Evolutionary conservation across 1,284 basidiomycete species (phyloP).

Genomic region (Apiotrichum porosum): DNA sequence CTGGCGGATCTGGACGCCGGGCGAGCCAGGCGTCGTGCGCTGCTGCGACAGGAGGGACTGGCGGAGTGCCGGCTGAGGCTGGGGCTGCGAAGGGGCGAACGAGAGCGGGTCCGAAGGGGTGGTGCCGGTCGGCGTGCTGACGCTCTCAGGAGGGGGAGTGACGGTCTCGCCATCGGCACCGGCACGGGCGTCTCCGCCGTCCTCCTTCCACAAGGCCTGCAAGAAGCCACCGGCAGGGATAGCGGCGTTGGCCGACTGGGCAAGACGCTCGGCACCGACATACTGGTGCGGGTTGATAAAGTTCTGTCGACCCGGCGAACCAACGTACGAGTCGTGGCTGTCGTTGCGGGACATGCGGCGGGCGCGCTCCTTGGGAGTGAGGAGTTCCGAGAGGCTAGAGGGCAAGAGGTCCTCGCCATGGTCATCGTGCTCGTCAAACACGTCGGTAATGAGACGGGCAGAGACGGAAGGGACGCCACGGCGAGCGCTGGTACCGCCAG

Average conservation of each 20-base stretch:
- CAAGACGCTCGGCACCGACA: slow-evolving; percentile 31
- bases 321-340: slow-evolving; percentile 32
- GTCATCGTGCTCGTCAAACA: slow-evolving; percentile 49
- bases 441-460: slow-evolving; percentile 16
- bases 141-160: too few species aligned
- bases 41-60: slow-evolving; percentile 37
- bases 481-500: slow-evolving; percentile 10
- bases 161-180: neutral
- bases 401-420: slow-evolving; percentile 83
- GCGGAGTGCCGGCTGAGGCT: slow-evolving; percentile 21
- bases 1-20: slow-evolving; percentile 9
- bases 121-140: neutral
- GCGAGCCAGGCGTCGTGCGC: slow-evolving; percentile 16
- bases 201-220: slow-evolving; percentile 42
- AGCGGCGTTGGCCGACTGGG: slow-evolving; percentile 45
- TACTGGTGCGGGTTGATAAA: slow-evolving; percentile 22
- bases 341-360: slow-evolving; percentile 64
- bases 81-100: slow-evolving; percentile 13
- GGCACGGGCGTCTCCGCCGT: slow-evolving; percentile 41
- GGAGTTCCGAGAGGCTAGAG: slow-evolving; percentile 74
- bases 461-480: neutral
- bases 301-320: slow-evolving; percentile 23
- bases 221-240: slow-evolving; percentile 39
- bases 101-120: neutral
- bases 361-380: slow-evolving; percentile 76